phyloP scores from a whole-genome alignment of 129 eudicot species.

The sunflower (Helianthus annuus) region DNA sequence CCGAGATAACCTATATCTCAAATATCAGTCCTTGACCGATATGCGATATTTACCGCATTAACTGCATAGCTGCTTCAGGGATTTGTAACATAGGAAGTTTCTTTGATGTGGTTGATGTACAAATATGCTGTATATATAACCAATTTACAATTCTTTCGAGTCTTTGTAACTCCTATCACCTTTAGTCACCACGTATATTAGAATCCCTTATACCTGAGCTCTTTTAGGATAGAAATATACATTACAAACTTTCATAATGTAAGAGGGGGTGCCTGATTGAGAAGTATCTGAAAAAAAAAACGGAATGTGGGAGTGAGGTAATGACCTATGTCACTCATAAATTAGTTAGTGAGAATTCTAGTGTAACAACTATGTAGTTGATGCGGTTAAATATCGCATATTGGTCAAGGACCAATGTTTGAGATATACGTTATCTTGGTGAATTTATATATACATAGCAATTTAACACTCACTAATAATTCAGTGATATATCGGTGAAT shows the following conservation, averaged over 20 bases:
- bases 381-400: too few relatives aligned
- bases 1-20: too few relatives aligned
- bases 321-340: background rate
- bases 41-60: too few relatives aligned
- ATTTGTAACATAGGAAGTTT: conserved; percentile 4
- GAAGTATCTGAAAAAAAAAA: conserved; percentile 5
- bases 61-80: background rate
- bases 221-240: conserved; percentile 18
- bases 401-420: too few relatives aligned
- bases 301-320: conserved; percentile 11
- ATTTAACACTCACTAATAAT: too few relatives aligned
- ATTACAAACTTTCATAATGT: conserved; percentile 7
- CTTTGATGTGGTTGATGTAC: conserved; percentile 10
- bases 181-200: background rate
- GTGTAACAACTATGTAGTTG: too few relatives aligned
- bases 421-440: too few relatives aligned
- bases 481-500: too few relatives aligned
- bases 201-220: background rate
- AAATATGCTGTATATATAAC: background rate
- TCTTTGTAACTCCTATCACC: conserved; percentile 1
- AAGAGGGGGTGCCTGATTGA: conserved; percentile 16
- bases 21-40: too few relatives aligned
- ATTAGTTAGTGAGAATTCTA: background rate
- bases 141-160: conserved; percentile 9
- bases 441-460: too few relatives aligned